phyloP scores from a whole-genome alignment of 2,329 filamentous ascomycete genomes.

The Ophiostoma piceae region DNA sequence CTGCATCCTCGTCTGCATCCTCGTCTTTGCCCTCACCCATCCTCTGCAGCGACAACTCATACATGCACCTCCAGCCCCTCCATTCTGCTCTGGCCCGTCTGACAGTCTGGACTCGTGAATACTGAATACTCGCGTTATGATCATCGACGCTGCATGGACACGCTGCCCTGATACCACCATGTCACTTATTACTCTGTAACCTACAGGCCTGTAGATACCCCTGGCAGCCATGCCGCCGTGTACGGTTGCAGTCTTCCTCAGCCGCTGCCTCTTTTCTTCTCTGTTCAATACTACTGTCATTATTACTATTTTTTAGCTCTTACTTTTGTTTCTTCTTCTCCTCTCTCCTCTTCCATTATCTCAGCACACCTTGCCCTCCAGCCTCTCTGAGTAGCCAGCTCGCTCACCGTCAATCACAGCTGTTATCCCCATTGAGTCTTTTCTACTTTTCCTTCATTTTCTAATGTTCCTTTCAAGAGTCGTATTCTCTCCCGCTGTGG shows the following conservation, averaged over 20 bases:
- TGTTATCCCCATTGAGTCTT: background rate
- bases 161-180: background rate
- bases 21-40: background rate
- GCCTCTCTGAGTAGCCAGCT: background rate
- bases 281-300: background rate
- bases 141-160: background rate
- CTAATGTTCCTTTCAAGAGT: background rate
- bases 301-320: background rate
- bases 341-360: background rate
- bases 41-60: conserved; percentile 1
- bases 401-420: background rate
- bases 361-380: background rate
- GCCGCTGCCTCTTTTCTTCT: background rate
- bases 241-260: conserved; percentile 7
- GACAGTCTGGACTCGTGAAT: no score
- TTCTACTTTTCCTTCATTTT: background rate
- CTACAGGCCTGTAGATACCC: background rate
- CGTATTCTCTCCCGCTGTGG: background rate
- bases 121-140: background rate
- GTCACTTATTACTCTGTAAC: no score
- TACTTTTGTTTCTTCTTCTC: background rate
- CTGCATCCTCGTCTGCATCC: background rate
- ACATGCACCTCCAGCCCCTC: background rate
- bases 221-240: conserved; percentile 7
- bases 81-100: background rate